Conservation (phyloP, 257 asterid species). For the Solanum dulcamara region DNA sequence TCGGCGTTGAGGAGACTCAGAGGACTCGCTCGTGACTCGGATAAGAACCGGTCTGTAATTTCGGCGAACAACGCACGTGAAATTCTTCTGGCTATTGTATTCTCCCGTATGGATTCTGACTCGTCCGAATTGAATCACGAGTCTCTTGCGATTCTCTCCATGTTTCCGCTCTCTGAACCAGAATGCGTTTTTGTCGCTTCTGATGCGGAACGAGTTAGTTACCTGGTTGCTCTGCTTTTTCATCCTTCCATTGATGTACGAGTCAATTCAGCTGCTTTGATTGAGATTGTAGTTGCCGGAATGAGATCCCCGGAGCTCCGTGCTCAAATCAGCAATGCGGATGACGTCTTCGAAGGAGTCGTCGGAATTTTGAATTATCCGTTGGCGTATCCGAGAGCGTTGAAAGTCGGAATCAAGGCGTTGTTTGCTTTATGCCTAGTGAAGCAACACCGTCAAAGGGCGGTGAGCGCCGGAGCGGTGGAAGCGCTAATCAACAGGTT, state of each 20-base stretch:
- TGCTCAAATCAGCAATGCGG: slow-evolving; percentile 41
- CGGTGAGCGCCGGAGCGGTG: slow-evolving; percentile 76
- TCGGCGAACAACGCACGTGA: slow-evolving; percentile 37
- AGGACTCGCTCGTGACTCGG: slow-evolving; percentile 79
- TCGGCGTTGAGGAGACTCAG: slow-evolving; percentile 57
- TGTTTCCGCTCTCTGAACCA: slow-evolving; percentile 51
- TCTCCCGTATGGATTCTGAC: slow-evolving; percentile 17
- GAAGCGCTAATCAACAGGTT: slow-evolving; percentile 52
- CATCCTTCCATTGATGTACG: slow-evolving; percentile 81
- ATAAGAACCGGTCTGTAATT: slow-evolving; percentile 66
- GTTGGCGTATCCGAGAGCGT: slow-evolving; percentile 49
- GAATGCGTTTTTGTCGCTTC: slow-evolving; percentile 64
- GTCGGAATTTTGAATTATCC: slow-evolving; percentile 61
- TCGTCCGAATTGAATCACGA: slow-evolving; percentile 61
- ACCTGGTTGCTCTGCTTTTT: slow-evolving; percentile 56
- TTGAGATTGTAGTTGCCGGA: slow-evolving; percentile 58
- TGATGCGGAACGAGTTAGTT: slow-evolving; percentile 38
- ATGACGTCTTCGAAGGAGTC: slow-evolving; percentile 68
- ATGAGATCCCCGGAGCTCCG: slow-evolving; percentile 76
- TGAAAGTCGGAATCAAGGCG: slow-evolving; percentile 75
- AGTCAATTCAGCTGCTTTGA: slow-evolving; percentile 79
- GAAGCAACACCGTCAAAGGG: slow-evolving; percentile 77
- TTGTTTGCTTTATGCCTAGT: slow-evolving; percentile 74
- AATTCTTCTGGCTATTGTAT: slow-evolving; percentile 40
- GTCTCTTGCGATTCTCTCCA: slow-evolving; percentile 49